A percentile compares a stretch with the other conserved stretches of the same genome.
Evolutionary conservation across 2,329 filamentous ascomycete species (phyloP).

Genomic region (Cladobotryum mycophilum): DNA sequence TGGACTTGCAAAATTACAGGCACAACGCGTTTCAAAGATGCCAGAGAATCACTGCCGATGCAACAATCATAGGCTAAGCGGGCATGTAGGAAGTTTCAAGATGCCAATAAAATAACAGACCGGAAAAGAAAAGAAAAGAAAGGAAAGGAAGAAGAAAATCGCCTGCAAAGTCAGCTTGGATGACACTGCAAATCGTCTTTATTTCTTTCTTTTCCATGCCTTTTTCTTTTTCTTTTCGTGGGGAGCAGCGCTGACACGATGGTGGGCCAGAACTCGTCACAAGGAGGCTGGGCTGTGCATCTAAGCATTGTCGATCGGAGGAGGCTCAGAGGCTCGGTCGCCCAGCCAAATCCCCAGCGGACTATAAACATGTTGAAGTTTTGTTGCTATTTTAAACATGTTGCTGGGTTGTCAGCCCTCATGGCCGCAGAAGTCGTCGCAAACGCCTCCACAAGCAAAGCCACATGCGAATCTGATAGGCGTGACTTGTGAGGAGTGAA

Average conservation of each 20-base stretch:
- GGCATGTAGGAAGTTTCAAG: background rate
- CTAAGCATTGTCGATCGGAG: slow-evolving; percentile 2
- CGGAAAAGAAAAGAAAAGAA: background rate
- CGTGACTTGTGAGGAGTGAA: too few species aligned
- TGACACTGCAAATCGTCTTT: background rate
- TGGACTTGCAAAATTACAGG: too few species aligned
- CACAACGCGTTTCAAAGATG: too few species aligned
- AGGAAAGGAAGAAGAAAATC: background rate
- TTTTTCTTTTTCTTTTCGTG: background rate
- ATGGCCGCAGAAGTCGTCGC: too few species aligned
- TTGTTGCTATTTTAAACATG: background rate
- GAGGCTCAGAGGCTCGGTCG: background rate
- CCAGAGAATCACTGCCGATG: too few species aligned
- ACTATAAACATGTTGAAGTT: too few species aligned
- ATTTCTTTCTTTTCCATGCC: background rate
- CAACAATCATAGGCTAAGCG: background rate
- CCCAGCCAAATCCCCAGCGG: background rate
- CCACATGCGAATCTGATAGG: too few species aligned
- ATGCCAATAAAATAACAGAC: background rate
- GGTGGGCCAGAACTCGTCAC: slow-evolving; percentile 2
- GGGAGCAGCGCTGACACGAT: slow-evolving; percentile 3
- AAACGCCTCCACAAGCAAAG: too few species aligned
- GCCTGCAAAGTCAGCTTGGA: background rate
- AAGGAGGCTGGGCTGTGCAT: slow-evolving; percentile 6
- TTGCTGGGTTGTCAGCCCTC: too few species aligned